Base-by-base conservation (phyloP, 345 rosid species). In the Gossypium longicalyx region DNA sequence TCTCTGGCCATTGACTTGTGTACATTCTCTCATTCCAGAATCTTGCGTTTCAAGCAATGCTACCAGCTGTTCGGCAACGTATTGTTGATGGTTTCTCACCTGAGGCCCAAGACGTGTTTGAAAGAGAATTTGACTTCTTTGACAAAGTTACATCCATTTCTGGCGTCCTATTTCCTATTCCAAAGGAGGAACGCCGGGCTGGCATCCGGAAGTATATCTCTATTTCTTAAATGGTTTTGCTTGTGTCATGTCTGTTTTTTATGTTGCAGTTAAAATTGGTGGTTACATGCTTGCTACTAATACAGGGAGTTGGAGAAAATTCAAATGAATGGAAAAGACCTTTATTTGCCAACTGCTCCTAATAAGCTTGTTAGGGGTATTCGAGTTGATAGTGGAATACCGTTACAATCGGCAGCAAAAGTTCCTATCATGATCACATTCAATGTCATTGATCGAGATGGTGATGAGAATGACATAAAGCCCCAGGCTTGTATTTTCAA, bases 401-500 rank as follows among this genome's bases (percentile, higher is more conserved):
- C 98, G 13, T 85, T 95, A 67, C 99, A 95, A 60, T 95, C 99
- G 17, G 99, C 99, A 4, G 99, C 98, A 44, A 95, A 95, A 82
- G 99, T 95, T 78, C 99, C 99, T 77, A 93, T 95, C 53, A 87
- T 95, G 97, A 89, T 93, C 64, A 86, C 94, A 63, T 95, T 95
- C 87, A 82, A 95, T 81, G 99, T 95, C 76, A 81, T 88, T 72
- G 99, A 95, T 84, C 88, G 92, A 54, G 89, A 85, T 69, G 97
- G 97, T 74, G 90, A 88, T 74, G 83, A 20, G 11, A 83, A 74
- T 72, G 84, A 88, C 70, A 85, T 88, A 76, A 86, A 80, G 78
- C 97, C 98, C 73, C 97, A 95, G 77, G 97, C 97, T 85, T 93
- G 98, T 87, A 95, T 95, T 78, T 95, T 95, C 84, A 95, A 95